Percentiles rank a stretch among this genome's conserved stretches.
phyloP scores from a whole-genome alignment of 345 rosid species.

The Hirschfeldia incana region DNA sequence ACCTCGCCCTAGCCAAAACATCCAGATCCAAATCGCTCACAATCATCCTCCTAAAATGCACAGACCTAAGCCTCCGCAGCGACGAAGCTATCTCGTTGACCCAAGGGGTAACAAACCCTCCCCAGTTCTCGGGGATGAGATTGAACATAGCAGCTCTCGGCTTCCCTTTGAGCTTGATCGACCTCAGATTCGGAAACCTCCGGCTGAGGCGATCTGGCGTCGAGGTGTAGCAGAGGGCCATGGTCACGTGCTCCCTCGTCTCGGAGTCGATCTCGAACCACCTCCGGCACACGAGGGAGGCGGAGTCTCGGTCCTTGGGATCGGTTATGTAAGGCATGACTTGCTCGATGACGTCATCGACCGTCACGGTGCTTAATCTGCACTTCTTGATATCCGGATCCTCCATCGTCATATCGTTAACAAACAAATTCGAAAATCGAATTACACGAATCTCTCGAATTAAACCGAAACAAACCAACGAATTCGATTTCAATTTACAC shows the following conservation, averaged over 20 bases:
- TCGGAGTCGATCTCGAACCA: slow-evolving; percentile 78
- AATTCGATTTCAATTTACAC: background rate
- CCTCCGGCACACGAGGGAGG: slow-evolving; percentile 75
- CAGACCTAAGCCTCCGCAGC: slow-evolving; percentile 56
- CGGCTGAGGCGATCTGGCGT: slow-evolving; percentile 66
- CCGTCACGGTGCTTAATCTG: slow-evolving; percentile 27
- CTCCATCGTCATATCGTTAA: slow-evolving; percentile 32
- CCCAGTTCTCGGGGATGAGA: slow-evolving; percentile 93
- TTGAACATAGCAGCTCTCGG: slow-evolving; percentile 97
- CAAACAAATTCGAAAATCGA: background rate
- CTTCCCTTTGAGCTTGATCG: slow-evolving; percentile 82
- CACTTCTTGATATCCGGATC: slow-evolving; percentile 39
- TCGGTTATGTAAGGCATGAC: slow-evolving; percentile 79
- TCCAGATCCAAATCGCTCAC: slow-evolving; percentile 80
- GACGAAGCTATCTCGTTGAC: slow-evolving; percentile 52
- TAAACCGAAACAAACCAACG: background rate
- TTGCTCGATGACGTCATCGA: slow-evolving; percentile 60
- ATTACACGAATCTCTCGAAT: too few species aligned
- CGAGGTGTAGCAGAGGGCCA: slow-evolving; percentile 78
- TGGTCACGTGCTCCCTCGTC: slow-evolving; percentile 85
- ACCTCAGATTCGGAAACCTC: slow-evolving; percentile 67
- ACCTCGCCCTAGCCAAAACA: slow-evolving; percentile 50
- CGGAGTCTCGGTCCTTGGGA: slow-evolving; percentile 72
- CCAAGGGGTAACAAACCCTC: slow-evolving; percentile 83
- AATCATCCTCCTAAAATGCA: slow-evolving; percentile 88